These are phyloP conservation scores for Harringtonia lauricola DNA, from an alignment of 2,329 filamentous ascomycete species.

Conservation along the genomic window DNA sequence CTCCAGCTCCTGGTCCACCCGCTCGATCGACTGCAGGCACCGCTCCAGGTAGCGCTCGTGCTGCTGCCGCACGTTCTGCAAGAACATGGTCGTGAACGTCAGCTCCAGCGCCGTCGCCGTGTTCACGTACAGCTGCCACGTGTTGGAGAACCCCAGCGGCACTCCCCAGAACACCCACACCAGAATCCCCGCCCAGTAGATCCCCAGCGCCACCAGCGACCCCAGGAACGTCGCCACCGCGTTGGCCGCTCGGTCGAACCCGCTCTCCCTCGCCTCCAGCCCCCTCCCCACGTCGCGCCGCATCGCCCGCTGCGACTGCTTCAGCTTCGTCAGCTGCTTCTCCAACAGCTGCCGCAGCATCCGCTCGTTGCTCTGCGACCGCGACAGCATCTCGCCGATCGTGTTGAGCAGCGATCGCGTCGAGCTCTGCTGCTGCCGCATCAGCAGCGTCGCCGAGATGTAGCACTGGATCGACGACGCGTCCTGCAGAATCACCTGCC, in stretches of 20 bases:
- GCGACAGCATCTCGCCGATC: constrained; percentile 21
- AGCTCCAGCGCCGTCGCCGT: constrained; percentile 30
- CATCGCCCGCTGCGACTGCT: constrained; percentile 11
- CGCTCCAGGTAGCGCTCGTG: constrained; percentile 20
- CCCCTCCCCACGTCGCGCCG: constrained; percentile 14
- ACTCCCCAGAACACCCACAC: constrained; percentile 23
- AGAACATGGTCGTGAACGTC: constrained; percentile 26
- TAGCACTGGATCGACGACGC: constrained; percentile 25
- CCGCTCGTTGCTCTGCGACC: constrained; percentile 19
- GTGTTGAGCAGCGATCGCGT: constrained; percentile 18
- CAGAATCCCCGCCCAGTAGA: constrained; percentile 24
- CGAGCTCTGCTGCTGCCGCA: constrained; percentile 25
- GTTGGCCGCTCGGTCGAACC: constrained; percentile 19
- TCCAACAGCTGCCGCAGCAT: constrained; percentile 16
- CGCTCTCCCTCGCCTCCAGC: constrained; percentile 17
- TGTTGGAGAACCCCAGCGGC: constrained; percentile 18
- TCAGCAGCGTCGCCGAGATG: constrained; percentile 25
- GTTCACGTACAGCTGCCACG: constrained; percentile 31
- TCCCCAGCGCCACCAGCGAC: constrained; percentile 18
- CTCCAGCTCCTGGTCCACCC: constrained; percentile 23
- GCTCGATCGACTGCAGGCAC: constrained; percentile 21
- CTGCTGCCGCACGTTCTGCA: constrained; percentile 26
- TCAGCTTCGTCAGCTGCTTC: constrained; percentile 9
- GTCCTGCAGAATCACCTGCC: constrained; percentile 25
- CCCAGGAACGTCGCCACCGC: constrained; percentile 16